Evolutionary conservation across 768 basidiomycete species (phyloP).

Genomic region (Hortiboletus flavorubellus): DNA sequence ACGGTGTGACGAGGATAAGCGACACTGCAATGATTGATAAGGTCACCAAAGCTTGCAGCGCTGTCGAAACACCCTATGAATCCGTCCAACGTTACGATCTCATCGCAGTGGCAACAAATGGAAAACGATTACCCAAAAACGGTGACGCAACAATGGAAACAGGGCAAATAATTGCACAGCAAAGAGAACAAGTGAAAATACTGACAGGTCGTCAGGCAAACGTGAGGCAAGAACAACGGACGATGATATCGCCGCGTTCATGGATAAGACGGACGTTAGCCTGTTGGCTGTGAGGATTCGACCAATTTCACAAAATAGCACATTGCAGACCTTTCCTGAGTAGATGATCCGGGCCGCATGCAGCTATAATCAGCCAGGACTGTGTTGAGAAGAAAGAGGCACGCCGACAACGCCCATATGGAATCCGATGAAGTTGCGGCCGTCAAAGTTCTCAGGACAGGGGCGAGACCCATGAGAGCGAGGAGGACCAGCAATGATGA

Average conservation of each 20-base stretch:
- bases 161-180: conserved; percentile 82
- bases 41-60: conserved; percentile 54
- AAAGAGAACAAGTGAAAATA: conserved; percentile 86
- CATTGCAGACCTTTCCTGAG: conserved; percentile 55
- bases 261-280: conserved; percentile 78
- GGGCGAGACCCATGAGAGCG: conserved; percentile 84
- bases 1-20: conserved; percentile 46
- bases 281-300: conserved; percentile 40
- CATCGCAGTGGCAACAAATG: conserved; percentile 10
- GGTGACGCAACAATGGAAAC: conserved; percentile 74
- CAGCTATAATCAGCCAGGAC: conserved; percentile 81
- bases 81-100: conserved; percentile 10
- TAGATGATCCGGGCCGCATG: conserved; percentile 39
- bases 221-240: conserved; percentile 93
- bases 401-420: conserved; percentile 92
- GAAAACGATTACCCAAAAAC: conserved; percentile 53
- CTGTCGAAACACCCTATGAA: conserved; percentile 45
- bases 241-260: conserved; percentile 89
- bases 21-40: conserved; percentile 46
- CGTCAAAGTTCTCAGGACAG: conserved; percentile 87
- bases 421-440: conserved; percentile 95
- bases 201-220: conserved; percentile 74
- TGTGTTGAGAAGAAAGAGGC: conserved; percentile 77
- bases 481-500: conserved; percentile 86
- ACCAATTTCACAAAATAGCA: conserved; percentile 18